A percentile compares a stretch with the other conserved stretches of the same genome.
Evolutionary conservation across 768 basidiomycete genomes (phyloP).

Genomic region (Pisolithus sp.): DNA sequence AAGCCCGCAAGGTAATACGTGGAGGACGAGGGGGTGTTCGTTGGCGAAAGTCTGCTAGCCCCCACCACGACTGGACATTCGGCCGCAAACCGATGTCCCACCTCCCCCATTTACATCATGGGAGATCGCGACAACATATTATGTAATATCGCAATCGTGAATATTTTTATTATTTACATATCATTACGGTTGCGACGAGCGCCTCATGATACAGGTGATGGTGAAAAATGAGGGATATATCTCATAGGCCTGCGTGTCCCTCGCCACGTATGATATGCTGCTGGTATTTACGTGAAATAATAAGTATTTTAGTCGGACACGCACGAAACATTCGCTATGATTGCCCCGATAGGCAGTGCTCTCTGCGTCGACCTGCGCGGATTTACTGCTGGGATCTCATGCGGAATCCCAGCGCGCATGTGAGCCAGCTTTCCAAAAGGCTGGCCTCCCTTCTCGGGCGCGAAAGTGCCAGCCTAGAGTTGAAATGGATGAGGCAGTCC

Average conservation of each 20-base stretch:
- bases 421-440: conserved; percentile 18
- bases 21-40: neutral
- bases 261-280: conserved; percentile 2
- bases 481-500: conserved; percentile 44
- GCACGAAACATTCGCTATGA: neutral
- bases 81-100: conserved; percentile 16
- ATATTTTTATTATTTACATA: neutral
- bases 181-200: neutral
- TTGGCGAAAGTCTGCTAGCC: conserved; percentile 1
- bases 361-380: neutral
- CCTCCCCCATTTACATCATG: conserved; percentile 10
- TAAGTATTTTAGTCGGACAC: neutral
- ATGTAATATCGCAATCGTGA: neutral
- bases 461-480: conserved; percentile 34
- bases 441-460: conserved; percentile 31
- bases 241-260: conserved; percentile 3
- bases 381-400: conserved; percentile 1
- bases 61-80: conserved; percentile 1
- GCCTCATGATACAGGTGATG: neutral
- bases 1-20: neutral
- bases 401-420: neutral
- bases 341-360: conserved; percentile 1
- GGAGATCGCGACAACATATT: neutral
- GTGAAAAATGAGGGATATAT: conserved; percentile 6
- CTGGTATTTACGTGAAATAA: neutral